A percentile compares a stretch with the other conserved stretches of the same genome.
phyloP scores from a whole-genome alignment of 2,329 filamentous ascomycete species.

The Nigrospora sphaerica region DNA sequence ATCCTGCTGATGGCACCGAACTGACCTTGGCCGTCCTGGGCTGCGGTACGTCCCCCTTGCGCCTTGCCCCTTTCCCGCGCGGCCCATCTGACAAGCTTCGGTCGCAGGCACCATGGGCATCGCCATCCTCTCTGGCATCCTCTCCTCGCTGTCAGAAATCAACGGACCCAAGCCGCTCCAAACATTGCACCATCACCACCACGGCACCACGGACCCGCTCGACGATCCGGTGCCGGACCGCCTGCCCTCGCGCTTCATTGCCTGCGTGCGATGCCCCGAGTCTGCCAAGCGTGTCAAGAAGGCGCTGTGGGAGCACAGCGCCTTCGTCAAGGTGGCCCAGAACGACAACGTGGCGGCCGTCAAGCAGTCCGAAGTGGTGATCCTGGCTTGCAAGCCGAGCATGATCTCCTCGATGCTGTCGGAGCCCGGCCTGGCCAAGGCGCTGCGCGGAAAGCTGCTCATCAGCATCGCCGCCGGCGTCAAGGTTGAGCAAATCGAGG shows the following conservation, averaged over 20 bases:
- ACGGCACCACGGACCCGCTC: constrained; percentile 34
- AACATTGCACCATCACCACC: constrained; percentile 28
- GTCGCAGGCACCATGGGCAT: constrained; percentile 72
- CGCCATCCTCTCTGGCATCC: constrained; percentile 74
- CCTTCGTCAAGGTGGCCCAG: constrained; percentile 57
- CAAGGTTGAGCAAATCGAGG: constrained; percentile 60
- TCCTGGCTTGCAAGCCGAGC: constrained; percentile 77
- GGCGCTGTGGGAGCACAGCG: constrained; percentile 56
- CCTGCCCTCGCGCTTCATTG: constrained; percentile 70
- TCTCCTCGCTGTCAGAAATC: constrained; percentile 57
- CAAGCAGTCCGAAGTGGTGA: constrained; percentile 61
- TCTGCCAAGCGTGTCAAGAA: constrained; percentile 62
- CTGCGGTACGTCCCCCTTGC: constrained; percentile 48
- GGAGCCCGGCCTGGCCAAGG: constrained; percentile 61
- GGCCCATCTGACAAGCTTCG: background rate
- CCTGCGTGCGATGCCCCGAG: constrained; percentile 66
- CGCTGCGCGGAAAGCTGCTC: constrained; percentile 71
- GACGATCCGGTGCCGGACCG: constrained; percentile 42
- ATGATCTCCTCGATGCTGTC: constrained; percentile 63
- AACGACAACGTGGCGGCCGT: constrained; percentile 66
- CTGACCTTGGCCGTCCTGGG: constrained; percentile 76
- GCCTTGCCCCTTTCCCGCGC: background rate
- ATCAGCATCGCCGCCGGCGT: constrained; percentile 79
- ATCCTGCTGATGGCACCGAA: constrained; percentile 26
- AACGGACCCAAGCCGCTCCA: constrained; percentile 38